These are phyloP conservation scores for Adansonia madagascariensis DNA, from an alignment of 441 rosid genomes.

Conservation along the genomic window DNA sequence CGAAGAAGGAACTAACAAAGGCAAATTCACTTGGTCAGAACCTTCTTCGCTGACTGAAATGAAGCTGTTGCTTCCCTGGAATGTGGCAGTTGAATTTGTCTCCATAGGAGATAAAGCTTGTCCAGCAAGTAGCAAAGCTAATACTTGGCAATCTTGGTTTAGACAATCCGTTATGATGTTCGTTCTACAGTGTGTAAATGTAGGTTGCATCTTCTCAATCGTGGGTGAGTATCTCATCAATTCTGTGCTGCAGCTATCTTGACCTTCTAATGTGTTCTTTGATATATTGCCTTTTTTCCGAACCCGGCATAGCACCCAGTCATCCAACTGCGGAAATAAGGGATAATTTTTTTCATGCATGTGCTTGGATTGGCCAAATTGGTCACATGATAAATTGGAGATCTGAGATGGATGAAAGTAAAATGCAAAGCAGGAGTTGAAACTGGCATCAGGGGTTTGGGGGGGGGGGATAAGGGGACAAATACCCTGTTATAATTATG, in stretches of 20 bases:
- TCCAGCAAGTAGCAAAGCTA: conserved; percentile 43
- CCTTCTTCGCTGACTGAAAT: neutral
- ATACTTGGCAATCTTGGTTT: conserved; percentile 46
- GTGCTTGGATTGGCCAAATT: neutral
- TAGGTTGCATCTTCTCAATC: conserved; percentile 28
- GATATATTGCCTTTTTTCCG: conserved; percentile 35
- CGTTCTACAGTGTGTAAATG: conserved; percentile 13
- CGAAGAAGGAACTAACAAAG: conserved; percentile 26
- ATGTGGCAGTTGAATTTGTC: conserved; percentile 32
- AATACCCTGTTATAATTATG: neutral
- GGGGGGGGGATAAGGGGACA: neutral
- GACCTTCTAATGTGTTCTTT: conserved; percentile 34
- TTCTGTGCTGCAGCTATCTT: conserved; percentile 25
- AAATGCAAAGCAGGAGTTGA: neutral
- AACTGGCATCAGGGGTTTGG: neutral
- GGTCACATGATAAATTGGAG: neutral
- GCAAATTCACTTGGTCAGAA: conserved; percentile 27
- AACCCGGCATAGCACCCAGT: conserved; percentile 60
- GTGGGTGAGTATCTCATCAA: conserved; percentile 14
- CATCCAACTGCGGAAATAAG: conserved; percentile 49
- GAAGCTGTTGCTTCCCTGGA: conserved; percentile 29
- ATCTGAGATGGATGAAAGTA: neutral
- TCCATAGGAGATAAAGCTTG: conserved; percentile 36
- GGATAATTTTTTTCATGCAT: neutral
- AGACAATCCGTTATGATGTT: conserved; percentile 39